Base-by-base conservation (phyloP, 345 rosid species). In the Sapria himalayana region DNA sequence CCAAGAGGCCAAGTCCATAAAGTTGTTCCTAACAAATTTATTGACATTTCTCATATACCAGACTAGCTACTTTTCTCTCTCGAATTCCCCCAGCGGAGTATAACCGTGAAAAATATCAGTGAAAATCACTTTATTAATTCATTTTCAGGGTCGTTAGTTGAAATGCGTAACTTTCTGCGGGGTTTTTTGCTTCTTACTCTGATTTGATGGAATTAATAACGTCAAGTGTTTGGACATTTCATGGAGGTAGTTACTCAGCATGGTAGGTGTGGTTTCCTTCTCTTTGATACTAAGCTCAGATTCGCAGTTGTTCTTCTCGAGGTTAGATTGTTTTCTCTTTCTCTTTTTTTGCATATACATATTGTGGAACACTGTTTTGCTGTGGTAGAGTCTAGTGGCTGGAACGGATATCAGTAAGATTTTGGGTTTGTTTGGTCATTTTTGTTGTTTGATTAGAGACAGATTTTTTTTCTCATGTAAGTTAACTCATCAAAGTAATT, bases 241-340 rank as follows among this genome's bases (percentile, higher is more conserved):
- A 86, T 86, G 97, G 97, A 76, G 92, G 37, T 62, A 49, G 21
- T 57, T 36, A 33, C 43, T 39, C 66, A 43, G 23, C 49, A 57
- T 25, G 25, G 65, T 49, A 48, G 72, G 44, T 62, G 60, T 32
- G 25, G 51, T 23, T 39, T 34, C 15, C 35, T 46, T 48, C 18
- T 70, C 57, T 34, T 61, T 40, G 42, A 27, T 49, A 22, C 25
- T 27, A 66, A 68, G 69, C 74, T 66, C 44, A 65, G 84, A 57
- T 71, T 76, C 35, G 55, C 46, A 36, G 43, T 68, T 53, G 45
- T 60, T 45, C 10, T 68, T 39, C 64, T 63, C 50, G 57, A 66
- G 73, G 97, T 81, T 33, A 66, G 71, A 49, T 61, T 18, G 46
- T 45, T 44, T 52, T 34, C 14, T n/a, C 41, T 22, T 22, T 15